Conservation (phyloP, 1,284 basidiomycete genomes). For the Malassezia globosa region DNA sequence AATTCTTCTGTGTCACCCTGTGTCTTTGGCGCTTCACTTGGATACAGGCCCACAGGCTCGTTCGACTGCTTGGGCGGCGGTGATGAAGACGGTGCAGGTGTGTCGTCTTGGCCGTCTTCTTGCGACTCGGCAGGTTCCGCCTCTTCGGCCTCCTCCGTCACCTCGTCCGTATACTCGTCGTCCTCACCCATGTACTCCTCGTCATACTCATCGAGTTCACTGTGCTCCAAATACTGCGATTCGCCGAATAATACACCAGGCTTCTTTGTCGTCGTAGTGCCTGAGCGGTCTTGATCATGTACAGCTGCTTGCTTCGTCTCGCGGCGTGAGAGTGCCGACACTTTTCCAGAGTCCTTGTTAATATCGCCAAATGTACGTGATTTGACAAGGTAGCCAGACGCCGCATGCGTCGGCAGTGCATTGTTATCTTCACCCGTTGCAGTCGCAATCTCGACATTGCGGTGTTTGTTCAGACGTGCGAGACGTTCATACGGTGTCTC, state of each 20-base stretch:
- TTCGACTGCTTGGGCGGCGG: neutral
- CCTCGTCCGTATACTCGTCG: slow-evolving; percentile 22
- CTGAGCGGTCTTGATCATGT: neutral
- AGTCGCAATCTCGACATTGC: slow-evolving; percentile 66
- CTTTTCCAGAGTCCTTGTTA: slow-evolving; percentile 40
- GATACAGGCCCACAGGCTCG: neutral
- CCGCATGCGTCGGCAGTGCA: slow-evolving; percentile 26
- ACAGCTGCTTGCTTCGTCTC: slow-evolving; percentile 18
- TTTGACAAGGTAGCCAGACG: slow-evolving; percentile 36
- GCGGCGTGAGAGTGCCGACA: slow-evolving; percentile 40
- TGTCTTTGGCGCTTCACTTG: neutral
- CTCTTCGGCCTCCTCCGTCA: slow-evolving; percentile 26
- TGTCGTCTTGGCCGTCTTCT: slow-evolving; percentile 30
- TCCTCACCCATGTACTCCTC: slow-evolving; percentile 32
- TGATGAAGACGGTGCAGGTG: slow-evolving; percentile 37
- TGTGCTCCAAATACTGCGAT: slow-evolving; percentile 41
- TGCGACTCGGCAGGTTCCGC: slow-evolving; percentile 5
- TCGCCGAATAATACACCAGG: slow-evolving; percentile 40
- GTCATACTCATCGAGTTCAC: slow-evolving; percentile 36
- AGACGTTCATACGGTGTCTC: slow-evolving; percentile 95
- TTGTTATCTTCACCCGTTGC: slow-evolving; percentile 45
- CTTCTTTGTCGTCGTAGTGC: slow-evolving; percentile 22
- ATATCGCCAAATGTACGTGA: slow-evolving; percentile 17
- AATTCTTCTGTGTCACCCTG: neutral
- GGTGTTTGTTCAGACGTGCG: slow-evolving; percentile 88